Conservation (phyloP, 2,329 filamentous ascomycete species). For the Phyllosticta citrichinensis region DNA sequence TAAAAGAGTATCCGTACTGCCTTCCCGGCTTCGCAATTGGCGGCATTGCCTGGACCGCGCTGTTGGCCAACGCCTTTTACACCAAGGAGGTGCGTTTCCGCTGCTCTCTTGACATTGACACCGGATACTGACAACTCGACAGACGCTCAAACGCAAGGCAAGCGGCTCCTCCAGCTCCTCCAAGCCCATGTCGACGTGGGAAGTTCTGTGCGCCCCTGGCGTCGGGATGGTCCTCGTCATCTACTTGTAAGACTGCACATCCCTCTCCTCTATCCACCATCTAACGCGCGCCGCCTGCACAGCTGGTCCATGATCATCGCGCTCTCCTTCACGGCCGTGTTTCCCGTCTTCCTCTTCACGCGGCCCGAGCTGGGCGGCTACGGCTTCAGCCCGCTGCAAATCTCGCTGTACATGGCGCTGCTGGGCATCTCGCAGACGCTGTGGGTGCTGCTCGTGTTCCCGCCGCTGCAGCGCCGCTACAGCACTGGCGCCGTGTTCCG, state of each 20-base stretch:
- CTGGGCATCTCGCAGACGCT: slow-evolving; percentile 56
- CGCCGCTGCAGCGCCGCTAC: slow-evolving; percentile 52
- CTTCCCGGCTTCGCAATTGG: slow-evolving; percentile 53
- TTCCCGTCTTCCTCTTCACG: slow-evolving; percentile 61
- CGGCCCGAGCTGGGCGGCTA: slow-evolving; percentile 53
- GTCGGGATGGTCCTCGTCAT: slow-evolving; percentile 32
- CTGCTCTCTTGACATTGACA: too few relatives aligned
- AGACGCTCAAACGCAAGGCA: slow-evolving; percentile 17
- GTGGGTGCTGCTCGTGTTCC: slow-evolving; percentile 64
- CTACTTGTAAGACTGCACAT: slow-evolving; percentile 10
- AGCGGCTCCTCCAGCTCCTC: background rate
- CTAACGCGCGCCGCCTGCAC: slow-evolving; percentile 40
- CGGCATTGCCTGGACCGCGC: slow-evolving; percentile 43
- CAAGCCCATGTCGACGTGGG: slow-evolving; percentile 36
- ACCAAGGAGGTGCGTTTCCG: slow-evolving; percentile 42
- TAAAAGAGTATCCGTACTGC: slow-evolving; percentile 55
- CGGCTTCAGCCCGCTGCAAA: slow-evolving; percentile 51
- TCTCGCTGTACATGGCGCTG: slow-evolving; percentile 55
- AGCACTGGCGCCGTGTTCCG: slow-evolving; percentile 59
- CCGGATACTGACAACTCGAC: too few relatives aligned
- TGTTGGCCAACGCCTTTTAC: slow-evolving; percentile 43
- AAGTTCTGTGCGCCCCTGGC: slow-evolving; percentile 53
- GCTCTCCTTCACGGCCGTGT: slow-evolving; percentile 60
- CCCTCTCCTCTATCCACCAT: slow-evolving; percentile 27
- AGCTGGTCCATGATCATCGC: slow-evolving; percentile 58